Evolutionary conservation across 2,329 filamentous ascomycete species (phyloP).

Genomic region (Didymella pomorum): DNA sequence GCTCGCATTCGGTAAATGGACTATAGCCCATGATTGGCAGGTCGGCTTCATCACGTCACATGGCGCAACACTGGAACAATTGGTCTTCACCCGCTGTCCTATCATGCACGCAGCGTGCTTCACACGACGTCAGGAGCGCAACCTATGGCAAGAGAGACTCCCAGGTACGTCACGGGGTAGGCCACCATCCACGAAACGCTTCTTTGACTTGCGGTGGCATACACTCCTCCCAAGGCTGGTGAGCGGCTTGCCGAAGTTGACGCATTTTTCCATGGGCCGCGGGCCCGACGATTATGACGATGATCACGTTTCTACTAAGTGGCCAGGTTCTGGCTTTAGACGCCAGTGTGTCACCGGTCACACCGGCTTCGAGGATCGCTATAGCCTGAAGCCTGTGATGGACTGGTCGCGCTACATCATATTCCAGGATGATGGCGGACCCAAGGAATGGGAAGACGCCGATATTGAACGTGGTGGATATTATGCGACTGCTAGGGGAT

Average conservation of each 20-base stretch:
- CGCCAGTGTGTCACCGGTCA: background rate
- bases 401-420: constrained; percentile 10
- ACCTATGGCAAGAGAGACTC: background rate
- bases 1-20: constrained; percentile 53
- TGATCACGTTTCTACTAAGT: background rate
- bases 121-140: constrained; percentile 4
- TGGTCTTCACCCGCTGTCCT: constrained; percentile 57
- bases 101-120: constrained; percentile 36
- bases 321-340: background rate
- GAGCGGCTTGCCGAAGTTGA: background rate
- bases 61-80: constrained; percentile 48
- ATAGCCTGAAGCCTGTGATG: background rate
- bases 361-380: constrained; percentile 7
- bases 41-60: constrained; percentile 57
- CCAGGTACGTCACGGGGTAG: constrained; percentile 1
- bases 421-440: background rate
- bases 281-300: background rate
- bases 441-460: background rate
- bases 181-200: background rate
- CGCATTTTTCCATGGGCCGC: constrained; percentile 15
- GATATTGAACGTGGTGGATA: background rate
- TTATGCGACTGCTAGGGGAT: background rate
- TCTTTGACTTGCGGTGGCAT: constrained; percentile 13
- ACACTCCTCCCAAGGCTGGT: background rate
- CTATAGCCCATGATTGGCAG: constrained; percentile 57